Base-by-base conservation (phyloP, 805 yeast genomes). In the Peterozyma toletana region DNA sequence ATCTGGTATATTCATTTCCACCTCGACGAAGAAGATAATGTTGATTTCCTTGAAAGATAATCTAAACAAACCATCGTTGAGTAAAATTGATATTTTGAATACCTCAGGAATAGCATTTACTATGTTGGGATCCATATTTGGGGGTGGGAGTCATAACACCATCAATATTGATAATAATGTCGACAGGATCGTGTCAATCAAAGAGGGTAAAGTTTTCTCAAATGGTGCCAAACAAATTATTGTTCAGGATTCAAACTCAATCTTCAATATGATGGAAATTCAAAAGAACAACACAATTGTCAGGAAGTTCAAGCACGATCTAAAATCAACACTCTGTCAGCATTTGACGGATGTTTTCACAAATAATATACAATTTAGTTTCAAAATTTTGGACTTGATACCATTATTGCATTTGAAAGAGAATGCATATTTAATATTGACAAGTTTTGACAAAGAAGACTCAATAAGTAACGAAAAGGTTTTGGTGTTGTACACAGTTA, bases 1-100 rank as follows among this genome's bases (percentile, higher is more conserved):
- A 0, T 11, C 5, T 31, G 96, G 96, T 2, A 67, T 87, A 4
- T 68, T 83, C 0, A 55, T 83, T 9, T 75, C 88, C 7, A 87
- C 96, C 0, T 76, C 85, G 3, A 65, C 75, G 48, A 87, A 87
- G 18, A 68, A 90, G 47, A 76, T 83, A 37, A 58, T 82, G 5
- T 66, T 86, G 37, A 55, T 87, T 2, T 67, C 81, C 0, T 64
- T 89, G 30, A 74, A 83, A 48, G 93, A 88, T 58, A 68, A 76
- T 39, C 68, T 75, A 33, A 91, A 95, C 30, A 81, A 78, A 52
- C 79, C 86, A 1, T 54, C 56, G 10, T 44, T 64, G 11, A 49
- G 47, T 18, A 45, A 39, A 9, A 35, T 43, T 15, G 59, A 59
- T 30, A 44, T 63, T 3, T 47, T 48, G 17, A 43, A 54, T 3